Base-by-base conservation (phyloP, 2,329 filamentous ascomycete genomes). In the Sclerotinia trifoliorum region DNA sequence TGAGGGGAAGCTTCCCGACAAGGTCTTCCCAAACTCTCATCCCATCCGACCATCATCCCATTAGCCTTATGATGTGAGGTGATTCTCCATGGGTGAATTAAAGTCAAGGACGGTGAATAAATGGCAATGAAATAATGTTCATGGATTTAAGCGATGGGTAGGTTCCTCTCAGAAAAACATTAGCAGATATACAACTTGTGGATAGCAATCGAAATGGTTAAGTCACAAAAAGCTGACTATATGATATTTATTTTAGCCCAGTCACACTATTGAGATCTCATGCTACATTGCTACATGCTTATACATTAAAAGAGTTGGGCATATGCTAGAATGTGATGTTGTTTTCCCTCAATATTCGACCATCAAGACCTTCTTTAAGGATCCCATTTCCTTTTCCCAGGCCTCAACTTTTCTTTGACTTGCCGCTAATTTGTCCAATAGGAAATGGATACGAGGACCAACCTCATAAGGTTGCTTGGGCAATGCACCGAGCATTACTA, bases 351-450 rank as follows among this genome's bases (percentile, higher is more conserved):
- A 77, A 71, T 70, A 75, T 74, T 89, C 84, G 63, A 80, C 79
- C 67, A 80, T 79, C 71, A 95, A 78, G 56, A 92, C 80, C 82
- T 90, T 91, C 83, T 94, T 94, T 80, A 96, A 79, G 52, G 71
- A 80, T 1, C 79, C 86, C 79, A 90, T 92, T 77, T 96, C 88
- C 73, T 79, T 82, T 79, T 97, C 94, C 77, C 89, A 91, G 65
- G 80, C 83, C 73, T 88, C 84, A 69, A 97, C 88, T 81, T 90
- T 94, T 65, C 78, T 78, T 81, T 97, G 94, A 70, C 90, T 88
- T n/a, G 78, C 81, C 73, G 88, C 83, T 70, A 97, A 79, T 81
- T 96, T 97, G 0, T 77, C 79, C 58, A 96, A 78, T 71, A 97
- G 80, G 80, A 92, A 97, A 68, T 85, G 81, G 3, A 93, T 83